A percentile compares a stretch with the other conserved stretches of the same genome.
These are phyloP conservation scores for Dioszegia hungarica DNA, from an alignment of 768 basidiomycete genomes.

Conservation along the genomic window DNA sequence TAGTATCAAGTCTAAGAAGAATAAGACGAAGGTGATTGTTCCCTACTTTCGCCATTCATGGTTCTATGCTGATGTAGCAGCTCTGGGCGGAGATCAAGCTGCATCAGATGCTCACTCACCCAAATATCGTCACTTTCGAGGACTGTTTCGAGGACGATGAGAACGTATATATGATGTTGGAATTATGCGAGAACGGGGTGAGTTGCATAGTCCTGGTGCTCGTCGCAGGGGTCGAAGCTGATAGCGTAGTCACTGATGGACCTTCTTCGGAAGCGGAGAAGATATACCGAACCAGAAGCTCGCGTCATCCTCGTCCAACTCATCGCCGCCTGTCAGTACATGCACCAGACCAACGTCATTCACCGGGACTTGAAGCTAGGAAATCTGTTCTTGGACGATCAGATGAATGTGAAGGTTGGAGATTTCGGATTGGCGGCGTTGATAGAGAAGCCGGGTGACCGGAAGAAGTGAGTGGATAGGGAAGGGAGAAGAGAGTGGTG, in stretches of 20 bases:
- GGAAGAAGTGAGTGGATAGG: slow-evolving; percentile 69
- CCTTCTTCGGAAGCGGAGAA: slow-evolving; percentile 75
- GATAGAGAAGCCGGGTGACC: slow-evolving; percentile 90
- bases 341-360: slow-evolving; percentile 95
- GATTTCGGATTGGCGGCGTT: slow-evolving; percentile 96
- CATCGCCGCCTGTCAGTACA: slow-evolving; percentile 92
- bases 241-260: slow-evolving; percentile 46
- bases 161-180: slow-evolving; percentile 96
- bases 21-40: slow-evolving; percentile 77
- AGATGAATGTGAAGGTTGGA: slow-evolving; percentile 94
- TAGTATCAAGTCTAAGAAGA: slow-evolving; percentile 90
- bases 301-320: slow-evolving; percentile 91
- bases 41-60: too few species aligned
- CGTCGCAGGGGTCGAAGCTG: background rate
- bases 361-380: slow-evolving; percentile 96
- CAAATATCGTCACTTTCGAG: slow-evolving; percentile 84
- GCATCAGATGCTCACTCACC: slow-evolving; percentile 81
- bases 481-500: background rate
- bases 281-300: slow-evolving; percentile 86
- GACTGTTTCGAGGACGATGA: slow-evolving; percentile 94
- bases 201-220: slow-evolving; percentile 16
- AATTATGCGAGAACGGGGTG: slow-evolving; percentile 78
- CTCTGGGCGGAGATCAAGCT: slow-evolving; percentile 99
- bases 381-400: slow-evolving; percentile 80
- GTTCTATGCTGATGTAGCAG: slow-evolving; percentile 51